Evolutionary conservation across 2,329 filamentous ascomycete genomes (phyloP), one percentile per base, ranked within the genome.

Genomic region (Xylariaceae sp.): DNA sequence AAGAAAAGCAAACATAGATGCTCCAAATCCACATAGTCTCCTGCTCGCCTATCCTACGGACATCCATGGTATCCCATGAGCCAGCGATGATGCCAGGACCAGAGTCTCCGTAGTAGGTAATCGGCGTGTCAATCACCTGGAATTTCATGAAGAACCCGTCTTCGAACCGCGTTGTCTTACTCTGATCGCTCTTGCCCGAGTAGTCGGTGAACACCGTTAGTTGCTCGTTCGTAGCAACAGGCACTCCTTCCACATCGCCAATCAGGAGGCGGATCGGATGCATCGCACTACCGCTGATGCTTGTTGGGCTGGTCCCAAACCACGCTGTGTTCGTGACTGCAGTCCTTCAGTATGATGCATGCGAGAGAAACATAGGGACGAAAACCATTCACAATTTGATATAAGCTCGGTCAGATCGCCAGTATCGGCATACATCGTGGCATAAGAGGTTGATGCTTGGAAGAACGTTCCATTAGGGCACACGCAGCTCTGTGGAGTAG

Each of bases 141-240:
- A 46, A 46, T n/a, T 46, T 46, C 43, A 46, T 46, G 17, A 33
- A 23, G 29, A 46, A 46, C 17, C 43, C 43, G n/a, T 46, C 43
- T n/a, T 46, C 28, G 17, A 46, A 46, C 3, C 29, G 28, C 19
- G 28, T 23, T 4, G 43, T 46, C 28, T 34, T 23, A 19, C 28
- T 46, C 43, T 33, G 43, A 14, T 46, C 43, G 29, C 43, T 46
- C 43, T 46, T 33, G 5, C 28, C 29, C 3, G 43, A 46, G 29
- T 46, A 46, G 43, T 46, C 43, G 43, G 28, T 46, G 19, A 46
- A 46, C 19, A 23, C 28, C 17, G 9, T 46, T 9, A 46, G 28
- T 29, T 33, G 17, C 19, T 46, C 43, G 2, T 24, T 46, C 12
- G 43, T 46, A 23, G 43, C 9, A 34, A 46, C 43, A 9, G 43